Evolutionary conservation across 805 yeast genomes (phyloP).

Genomic region (Debaryomyces castellii): DNA sequence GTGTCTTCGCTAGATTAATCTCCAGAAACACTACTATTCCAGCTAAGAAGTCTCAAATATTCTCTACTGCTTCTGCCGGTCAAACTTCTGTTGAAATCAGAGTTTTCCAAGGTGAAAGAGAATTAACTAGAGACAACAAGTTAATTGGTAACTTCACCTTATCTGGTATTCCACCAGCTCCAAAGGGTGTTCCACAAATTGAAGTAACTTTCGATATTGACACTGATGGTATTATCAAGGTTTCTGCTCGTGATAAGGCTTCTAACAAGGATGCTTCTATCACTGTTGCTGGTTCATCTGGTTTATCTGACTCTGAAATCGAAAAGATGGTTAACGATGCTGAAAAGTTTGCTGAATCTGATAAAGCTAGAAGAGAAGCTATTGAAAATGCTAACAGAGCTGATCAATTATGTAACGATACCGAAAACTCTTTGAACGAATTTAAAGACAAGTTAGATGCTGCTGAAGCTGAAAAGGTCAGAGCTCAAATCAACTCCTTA

Average conservation of each 20-base stretch:
- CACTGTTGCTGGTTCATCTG: constrained; percentile 95
- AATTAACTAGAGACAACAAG: constrained; percentile 96
- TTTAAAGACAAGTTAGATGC: constrained; percentile 47
- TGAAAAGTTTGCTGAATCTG: constrained; percentile 83
- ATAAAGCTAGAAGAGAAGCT: constrained; percentile 80
- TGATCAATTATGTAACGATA: constrained; percentile 65
- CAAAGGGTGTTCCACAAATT: constrained; percentile 92
- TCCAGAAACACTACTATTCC: constrained; percentile 96
- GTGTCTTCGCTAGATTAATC: constrained; percentile 90
- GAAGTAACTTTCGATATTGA: constrained; percentile 95
- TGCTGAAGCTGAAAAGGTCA: constrained; percentile 46
- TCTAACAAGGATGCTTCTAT: constrained; percentile 92
- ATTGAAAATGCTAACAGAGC: constrained; percentile 86
- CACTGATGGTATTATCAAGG: constrained; percentile 97
- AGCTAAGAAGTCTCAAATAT: constrained; percentile 93
- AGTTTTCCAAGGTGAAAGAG: constrained; percentile 99
- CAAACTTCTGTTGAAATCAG: constrained; percentile 96
- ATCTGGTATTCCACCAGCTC: constrained; percentile 93
- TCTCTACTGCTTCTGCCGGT: constrained; percentile 95
- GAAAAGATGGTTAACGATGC: constrained; percentile 91
- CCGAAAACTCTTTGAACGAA: constrained; percentile 48
- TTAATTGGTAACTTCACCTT: constrained; percentile 95
- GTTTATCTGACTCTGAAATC: constrained; percentile 85
- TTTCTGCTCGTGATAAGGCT: constrained; percentile 90
- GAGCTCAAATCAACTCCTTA: constrained; percentile 53